Percentiles rank a stretch among this genome's conserved stretches.
These are phyloP conservation scores for Amanita inopinata DNA, from an alignment of 768 basidiomycete species.

Conservation along the genomic window DNA sequence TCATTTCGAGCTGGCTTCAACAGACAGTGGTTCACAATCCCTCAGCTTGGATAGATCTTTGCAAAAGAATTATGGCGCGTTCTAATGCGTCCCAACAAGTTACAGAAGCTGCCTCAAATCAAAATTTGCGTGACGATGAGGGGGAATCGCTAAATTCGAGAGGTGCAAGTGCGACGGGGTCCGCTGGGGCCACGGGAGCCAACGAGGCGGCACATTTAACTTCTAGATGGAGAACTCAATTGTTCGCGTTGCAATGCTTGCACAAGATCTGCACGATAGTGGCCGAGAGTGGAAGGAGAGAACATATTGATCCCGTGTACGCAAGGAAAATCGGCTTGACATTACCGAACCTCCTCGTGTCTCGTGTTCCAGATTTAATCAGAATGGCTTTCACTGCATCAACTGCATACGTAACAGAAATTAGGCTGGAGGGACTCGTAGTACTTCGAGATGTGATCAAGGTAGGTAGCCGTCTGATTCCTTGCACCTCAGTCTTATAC, in stretches of 20 bases:
- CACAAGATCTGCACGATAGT: constrained; percentile 83
- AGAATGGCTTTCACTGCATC: constrained; percentile 98
- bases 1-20: constrained; percentile 89
- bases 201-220: constrained; percentile 34
- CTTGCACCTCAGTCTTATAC: constrained; percentile 1
- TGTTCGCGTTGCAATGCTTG: constrained; percentile 88
- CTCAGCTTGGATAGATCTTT: constrained; percentile 96
- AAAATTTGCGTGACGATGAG: constrained; percentile 77
- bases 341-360: constrained; percentile 55
- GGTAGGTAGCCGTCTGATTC: constrained; percentile 30
- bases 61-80: constrained; percentile 93
- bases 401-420: constrained; percentile 93
- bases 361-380: constrained; percentile 86
- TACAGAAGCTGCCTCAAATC: constrained; percentile 47
- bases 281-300: constrained; percentile 57
- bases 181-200: constrained; percentile 12
- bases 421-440: constrained; percentile 81
- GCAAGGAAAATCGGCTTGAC: constrained; percentile 55
- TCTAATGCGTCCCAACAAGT: constrained; percentile 80
- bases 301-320: constrained; percentile 74
- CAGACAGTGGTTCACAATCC: constrained; percentile 92
- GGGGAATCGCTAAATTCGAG: constrained; percentile 72
- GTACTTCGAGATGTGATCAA: constrained; percentile 90
- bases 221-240: constrained; percentile 92
- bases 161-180: constrained; percentile 7